These are phyloP conservation scores for Haplographium delicatum DNA, from an alignment of 495 filamentous ascomycete genomes.

Conservation along the genomic window DNA sequence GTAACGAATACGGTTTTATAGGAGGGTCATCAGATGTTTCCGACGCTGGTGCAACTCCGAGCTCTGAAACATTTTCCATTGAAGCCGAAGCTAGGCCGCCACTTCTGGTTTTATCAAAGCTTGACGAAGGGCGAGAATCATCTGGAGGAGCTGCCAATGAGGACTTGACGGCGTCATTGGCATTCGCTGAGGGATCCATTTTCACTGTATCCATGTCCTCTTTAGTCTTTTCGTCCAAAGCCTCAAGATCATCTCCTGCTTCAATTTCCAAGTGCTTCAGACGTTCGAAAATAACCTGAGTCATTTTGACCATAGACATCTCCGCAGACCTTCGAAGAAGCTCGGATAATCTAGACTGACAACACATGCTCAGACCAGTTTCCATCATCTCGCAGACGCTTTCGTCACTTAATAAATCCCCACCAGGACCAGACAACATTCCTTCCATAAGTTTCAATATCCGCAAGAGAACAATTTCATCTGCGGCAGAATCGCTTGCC, in stretches of 20 bases:
- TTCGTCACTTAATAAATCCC: constrained; percentile 87
- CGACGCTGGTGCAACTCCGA: constrained; percentile 21
- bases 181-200: constrained; percentile 86
- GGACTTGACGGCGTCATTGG: constrained; percentile 41
- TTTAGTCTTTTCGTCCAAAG: constrained; percentile 55
- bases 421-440: constrained; percentile 90
- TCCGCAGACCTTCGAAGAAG: constrained; percentile 87
- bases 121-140: constrained; percentile 26
- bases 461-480: constrained; percentile 88
- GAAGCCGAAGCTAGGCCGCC: constrained; percentile 12
- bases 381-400: constrained; percentile 99
- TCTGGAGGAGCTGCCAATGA: constrained; percentile 39
- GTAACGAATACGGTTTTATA: constrained; percentile 84
- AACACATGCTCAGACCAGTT: constrained; percentile 94
- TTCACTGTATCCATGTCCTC: constrained; percentile 69
- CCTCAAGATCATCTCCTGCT: constrained; percentile 51
- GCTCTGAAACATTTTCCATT: constrained; percentile 18
- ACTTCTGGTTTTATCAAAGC: constrained; percentile 20
- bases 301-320: constrained; percentile 98
- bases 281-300: constrained; percentile 92
- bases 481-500: constrained; percentile 86
- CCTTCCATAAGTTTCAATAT: constrained; percentile 98
- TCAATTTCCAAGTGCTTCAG: constrained; percentile 80
- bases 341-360: constrained; percentile 85
- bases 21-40: constrained; percentile 44